A percentile compares a stretch with the other conserved stretches of the same genome.
Evolutionary conservation across 805 yeast genomes (phyloP).

Genomic region (Myxozyma neotropica): DNA sequence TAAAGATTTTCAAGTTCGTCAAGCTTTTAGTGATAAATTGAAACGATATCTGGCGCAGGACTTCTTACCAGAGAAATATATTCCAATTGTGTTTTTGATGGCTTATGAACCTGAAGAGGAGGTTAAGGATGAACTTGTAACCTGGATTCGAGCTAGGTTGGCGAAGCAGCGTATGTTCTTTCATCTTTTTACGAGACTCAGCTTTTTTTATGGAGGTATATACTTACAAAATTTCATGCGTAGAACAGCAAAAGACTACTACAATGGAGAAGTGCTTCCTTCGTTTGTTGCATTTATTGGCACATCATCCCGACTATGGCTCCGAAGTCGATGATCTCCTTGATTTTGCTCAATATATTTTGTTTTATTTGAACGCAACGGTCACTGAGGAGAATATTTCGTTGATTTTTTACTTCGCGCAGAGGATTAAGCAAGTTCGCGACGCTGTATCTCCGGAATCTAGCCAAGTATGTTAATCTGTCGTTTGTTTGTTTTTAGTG

Average conservation of each 20-base stretch:
- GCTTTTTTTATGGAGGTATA: not conserved
- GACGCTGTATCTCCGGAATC: constrained; percentile 54
- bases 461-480: constrained; percentile 36
- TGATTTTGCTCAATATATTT: constrained; percentile 59
- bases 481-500: not conserved
- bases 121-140: constrained; percentile 55
- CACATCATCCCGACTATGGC: constrained; percentile 70
- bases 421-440: constrained; percentile 74
- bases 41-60: constrained; percentile 56
- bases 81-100: constrained; percentile 68
- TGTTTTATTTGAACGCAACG: constrained; percentile 61
- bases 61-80: constrained; percentile 62
- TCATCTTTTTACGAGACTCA: not conserved
- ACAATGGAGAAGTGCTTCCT: constrained; percentile 68
- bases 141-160: constrained; percentile 72
- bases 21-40: constrained; percentile 52
- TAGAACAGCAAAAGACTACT: constrained; percentile 34
- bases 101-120: constrained; percentile 71
- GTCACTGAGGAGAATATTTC: constrained; percentile 70
- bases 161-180: constrained; percentile 31
- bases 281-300: constrained; percentile 66
- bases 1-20: constrained; percentile 60
- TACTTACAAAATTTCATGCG: constrained; percentile 11
- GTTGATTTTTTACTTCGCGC: constrained; percentile 71
- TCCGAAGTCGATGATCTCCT: constrained; percentile 38